These are phyloP conservation scores for Amesomyces nigricolor DNA, from an alignment of 2,329 filamentous ascomycete species.

Conservation along the genomic window DNA sequence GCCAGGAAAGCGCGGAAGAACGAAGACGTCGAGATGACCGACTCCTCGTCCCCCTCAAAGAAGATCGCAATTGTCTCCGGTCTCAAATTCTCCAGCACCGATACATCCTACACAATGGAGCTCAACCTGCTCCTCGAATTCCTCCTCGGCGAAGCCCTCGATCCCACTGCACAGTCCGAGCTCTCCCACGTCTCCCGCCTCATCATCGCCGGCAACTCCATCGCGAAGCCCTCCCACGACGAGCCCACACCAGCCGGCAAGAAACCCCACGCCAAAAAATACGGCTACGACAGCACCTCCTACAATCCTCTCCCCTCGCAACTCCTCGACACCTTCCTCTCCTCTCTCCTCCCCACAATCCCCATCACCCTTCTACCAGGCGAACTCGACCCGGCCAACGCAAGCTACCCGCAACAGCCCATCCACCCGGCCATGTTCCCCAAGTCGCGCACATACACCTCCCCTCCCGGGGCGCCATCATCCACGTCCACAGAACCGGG, in stretches of 20 bases:
- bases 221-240: constrained; percentile 44
- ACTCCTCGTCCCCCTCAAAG: constrained; percentile 27
- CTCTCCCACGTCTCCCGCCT: constrained; percentile 71
- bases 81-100: constrained; percentile 71
- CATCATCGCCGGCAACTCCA: constrained; percentile 87
- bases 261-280: constrained; percentile 61
- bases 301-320: constrained; percentile 85
- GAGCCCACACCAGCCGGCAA: constrained; percentile 35
- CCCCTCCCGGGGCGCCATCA: constrained; percentile 32
- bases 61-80: constrained; percentile 85
- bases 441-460: constrained; percentile 58
- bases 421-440: constrained; percentile 92
- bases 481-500: constrained; percentile 42
- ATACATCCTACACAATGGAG: constrained; percentile 65
- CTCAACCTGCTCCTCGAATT: constrained; percentile 79
- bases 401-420: constrained; percentile 84
- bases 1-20: constrained; percentile 36
- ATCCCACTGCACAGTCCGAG: constrained; percentile 52
- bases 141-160: constrained; percentile 74
- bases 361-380: constrained; percentile 88
- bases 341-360: constrained; percentile 74
- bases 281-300: constrained; percentile 83
- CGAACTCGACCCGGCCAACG: constrained; percentile 77
- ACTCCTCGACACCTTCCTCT: constrained; percentile 77
- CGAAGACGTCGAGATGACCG: constrained; percentile 55